phyloP scores from a whole-genome alignment of 169 alveolate species.

The Perkinsus marinus region DNA sequence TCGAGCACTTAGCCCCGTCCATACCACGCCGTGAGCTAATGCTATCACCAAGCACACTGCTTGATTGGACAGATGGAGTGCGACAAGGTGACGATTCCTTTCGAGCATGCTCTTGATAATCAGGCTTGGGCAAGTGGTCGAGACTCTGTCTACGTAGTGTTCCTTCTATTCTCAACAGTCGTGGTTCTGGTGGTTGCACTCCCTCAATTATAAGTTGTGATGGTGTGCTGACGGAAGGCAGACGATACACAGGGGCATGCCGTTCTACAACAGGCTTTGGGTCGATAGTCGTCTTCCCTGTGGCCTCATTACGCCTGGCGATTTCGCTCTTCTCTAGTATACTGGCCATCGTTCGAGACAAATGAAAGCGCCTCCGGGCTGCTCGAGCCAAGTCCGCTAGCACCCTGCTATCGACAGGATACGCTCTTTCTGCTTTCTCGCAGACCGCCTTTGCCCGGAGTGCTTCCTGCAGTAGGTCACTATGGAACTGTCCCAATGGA shows the following conservation, averaged over 20 bases:
- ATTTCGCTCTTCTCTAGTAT: not conserved
- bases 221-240: too few relatives aligned
- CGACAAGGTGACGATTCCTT: not conserved
- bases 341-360: not conserved
- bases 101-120: not conserved
- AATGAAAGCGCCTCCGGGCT: not conserved
- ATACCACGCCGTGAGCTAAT: not conserved
- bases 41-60: not conserved
- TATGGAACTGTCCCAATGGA: not conserved
- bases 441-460: not conserved
- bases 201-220: too few relatives aligned
- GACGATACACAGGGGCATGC: too few relatives aligned
- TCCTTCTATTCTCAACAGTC: too few relatives aligned
- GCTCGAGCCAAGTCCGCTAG: not conserved
- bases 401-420: not conserved
- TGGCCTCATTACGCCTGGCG: not conserved
- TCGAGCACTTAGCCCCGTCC: not conserved
- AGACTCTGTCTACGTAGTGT: too few relatives aligned
- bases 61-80: not conserved
- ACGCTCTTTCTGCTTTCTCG: not conserved
- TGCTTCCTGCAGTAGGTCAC: not conserved
- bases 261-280: not conserved
- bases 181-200: too few relatives aligned
- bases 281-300: not conserved
- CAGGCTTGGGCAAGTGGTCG: too few relatives aligned